Conservation (phyloP, 192 early-diverging fungal genomes). For the Coemansia sp. region DNA sequence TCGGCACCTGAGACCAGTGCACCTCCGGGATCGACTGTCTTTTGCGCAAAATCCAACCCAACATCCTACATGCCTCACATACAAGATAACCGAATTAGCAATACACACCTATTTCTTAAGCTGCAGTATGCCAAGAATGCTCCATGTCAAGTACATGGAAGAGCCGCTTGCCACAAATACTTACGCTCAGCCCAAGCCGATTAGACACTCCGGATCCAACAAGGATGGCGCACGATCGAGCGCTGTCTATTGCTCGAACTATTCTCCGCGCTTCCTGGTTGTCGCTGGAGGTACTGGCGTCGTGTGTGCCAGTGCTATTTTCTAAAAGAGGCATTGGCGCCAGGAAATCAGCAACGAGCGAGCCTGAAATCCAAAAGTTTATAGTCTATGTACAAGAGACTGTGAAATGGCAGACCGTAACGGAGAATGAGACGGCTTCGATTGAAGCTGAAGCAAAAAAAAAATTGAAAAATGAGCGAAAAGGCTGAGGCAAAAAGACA, state of each 20-base stretch:
- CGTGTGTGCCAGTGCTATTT: background rate
- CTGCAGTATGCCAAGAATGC: too few species aligned
- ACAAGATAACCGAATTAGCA: background rate
- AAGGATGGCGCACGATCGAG: slow-evolving; percentile 30
- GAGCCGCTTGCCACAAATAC: slow-evolving; percentile 1
- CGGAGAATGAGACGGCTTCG: background rate
- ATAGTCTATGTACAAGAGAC: background rate
- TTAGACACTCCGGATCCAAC: slow-evolving; percentile 11
- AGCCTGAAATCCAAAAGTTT: background rate
- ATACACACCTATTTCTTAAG: background rate
- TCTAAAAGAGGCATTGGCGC: background rate
- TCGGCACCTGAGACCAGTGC: background rate
- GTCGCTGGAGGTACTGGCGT: too few species aligned
- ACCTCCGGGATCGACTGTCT: background rate
- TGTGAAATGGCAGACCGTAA: background rate
- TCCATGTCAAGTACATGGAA: background rate
- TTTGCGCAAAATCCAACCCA: background rate
- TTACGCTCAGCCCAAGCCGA: slow-evolving; percentile 4
- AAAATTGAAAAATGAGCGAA: background rate
- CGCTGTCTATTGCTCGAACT: slow-evolving; percentile 6
- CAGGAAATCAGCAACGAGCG: background rate
- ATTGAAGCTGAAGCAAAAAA: background rate
- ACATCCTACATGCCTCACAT: background rate
- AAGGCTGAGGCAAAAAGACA: background rate
- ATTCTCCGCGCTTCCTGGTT: background rate